Evolutionary conservation across 164 flowering plant species (phyloP).

Genomic region (Buxus sempervirens): DNA sequence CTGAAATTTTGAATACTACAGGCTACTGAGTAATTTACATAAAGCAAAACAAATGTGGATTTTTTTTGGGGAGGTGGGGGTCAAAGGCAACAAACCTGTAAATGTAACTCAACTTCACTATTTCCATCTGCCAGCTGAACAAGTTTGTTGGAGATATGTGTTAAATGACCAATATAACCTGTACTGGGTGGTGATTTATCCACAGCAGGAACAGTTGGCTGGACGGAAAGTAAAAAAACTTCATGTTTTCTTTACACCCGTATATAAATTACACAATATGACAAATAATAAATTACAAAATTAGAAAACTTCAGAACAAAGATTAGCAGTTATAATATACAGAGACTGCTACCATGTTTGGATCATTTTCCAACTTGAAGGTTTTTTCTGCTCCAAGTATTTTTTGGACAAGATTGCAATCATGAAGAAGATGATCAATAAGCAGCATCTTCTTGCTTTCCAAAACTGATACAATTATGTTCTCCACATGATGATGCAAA

Average conservation of each 20-base stretch:
- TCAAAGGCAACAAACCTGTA: slow-evolving; percentile 66
- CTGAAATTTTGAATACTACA: too few species aligned
- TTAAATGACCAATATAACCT: slow-evolving; percentile 86
- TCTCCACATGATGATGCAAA: slow-evolving; percentile 87
- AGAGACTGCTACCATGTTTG: slow-evolving; percentile 40
- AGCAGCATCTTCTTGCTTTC: slow-evolving; percentile 61
- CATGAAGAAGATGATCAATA: slow-evolving; percentile 62
- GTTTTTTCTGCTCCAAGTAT: slow-evolving; percentile 75
- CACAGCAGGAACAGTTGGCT: slow-evolving; percentile 75
- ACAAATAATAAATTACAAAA: too few species aligned
- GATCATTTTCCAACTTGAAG: slow-evolving; percentile 38
- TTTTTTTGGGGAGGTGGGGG: too few species aligned
- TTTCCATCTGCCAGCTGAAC: slow-evolving; percentile 56
- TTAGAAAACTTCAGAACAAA: too few species aligned
- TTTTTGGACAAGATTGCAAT: slow-evolving; percentile 70
- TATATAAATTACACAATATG: too few species aligned
- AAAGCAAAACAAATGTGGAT: background rate
- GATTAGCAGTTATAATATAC: too few species aligned
- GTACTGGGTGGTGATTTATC: slow-evolving; percentile 72
- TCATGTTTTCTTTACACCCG: background rate
- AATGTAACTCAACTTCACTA: slow-evolving; percentile 42
- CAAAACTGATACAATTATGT: slow-evolving; percentile 58
- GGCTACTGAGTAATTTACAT: background rate
- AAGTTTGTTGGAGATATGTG: slow-evolving; percentile 82
- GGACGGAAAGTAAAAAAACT: slow-evolving; percentile 23